These are phyloP conservation scores for Euphrasia arctica DNA, from an alignment of 305 asterid species.

Conservation along the genomic window DNA sequence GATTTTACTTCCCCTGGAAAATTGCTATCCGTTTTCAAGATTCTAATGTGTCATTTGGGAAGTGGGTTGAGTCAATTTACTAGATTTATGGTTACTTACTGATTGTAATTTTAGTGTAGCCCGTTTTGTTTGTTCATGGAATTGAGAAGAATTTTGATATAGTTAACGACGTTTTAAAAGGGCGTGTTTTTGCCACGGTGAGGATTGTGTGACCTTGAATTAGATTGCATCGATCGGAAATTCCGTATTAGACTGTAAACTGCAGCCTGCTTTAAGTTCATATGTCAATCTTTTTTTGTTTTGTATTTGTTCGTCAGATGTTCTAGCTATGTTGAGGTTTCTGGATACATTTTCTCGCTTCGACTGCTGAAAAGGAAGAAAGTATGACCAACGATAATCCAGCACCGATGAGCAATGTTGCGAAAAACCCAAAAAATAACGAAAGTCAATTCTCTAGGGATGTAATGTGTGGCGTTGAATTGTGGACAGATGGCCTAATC, in stretches of 20 bases:
- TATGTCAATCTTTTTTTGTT: not conserved
- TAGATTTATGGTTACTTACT: not conserved
- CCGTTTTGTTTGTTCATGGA: not conserved
- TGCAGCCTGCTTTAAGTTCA: constrained; percentile 13
- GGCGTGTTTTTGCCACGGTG: not conserved
- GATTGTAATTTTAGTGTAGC: constrained; percentile 1
- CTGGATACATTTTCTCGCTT: constrained; percentile 21
- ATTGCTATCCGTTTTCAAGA: constrained; percentile 8
- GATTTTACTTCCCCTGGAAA: not conserved
- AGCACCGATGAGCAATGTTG: constrained; percentile 30
- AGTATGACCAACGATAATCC: constrained; percentile 23
- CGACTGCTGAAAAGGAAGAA: constrained; percentile 18
- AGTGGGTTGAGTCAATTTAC: not conserved
- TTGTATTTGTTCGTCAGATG: constrained; percentile 22
- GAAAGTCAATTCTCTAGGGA: constrained; percentile 37
- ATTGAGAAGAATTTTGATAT: not conserved
- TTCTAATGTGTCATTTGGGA: not conserved
- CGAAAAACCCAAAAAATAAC: constrained; percentile 32
- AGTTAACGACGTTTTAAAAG: not conserved
- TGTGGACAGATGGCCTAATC: constrained; percentile 51
- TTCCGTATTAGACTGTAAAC: not conserved
- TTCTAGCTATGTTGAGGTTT: constrained; percentile 12
- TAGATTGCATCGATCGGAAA: not conserved
- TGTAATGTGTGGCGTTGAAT: constrained; percentile 34
- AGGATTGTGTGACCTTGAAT: not conserved